These are phyloP conservation scores for Fusarium sarcochroum DNA, from an alignment of 2,329 filamentous ascomycete species.

Conservation along the genomic window DNA sequence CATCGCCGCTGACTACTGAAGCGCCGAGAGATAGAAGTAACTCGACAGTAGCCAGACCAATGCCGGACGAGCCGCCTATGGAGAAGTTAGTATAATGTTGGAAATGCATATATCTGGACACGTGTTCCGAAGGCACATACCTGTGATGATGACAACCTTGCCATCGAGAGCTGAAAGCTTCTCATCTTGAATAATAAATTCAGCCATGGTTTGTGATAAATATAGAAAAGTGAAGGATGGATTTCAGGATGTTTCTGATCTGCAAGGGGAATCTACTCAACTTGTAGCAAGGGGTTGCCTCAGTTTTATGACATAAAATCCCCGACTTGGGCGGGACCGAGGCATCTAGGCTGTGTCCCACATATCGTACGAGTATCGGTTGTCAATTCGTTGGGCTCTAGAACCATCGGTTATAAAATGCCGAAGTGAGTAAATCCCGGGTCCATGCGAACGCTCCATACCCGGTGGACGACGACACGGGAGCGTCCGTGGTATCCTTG, in stretches of 20 bases:
- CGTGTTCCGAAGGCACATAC: slow-evolving; percentile 5
- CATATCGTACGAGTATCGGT: neutral
- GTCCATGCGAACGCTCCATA: no score
- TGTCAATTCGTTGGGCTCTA: no score
- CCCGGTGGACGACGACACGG: no score
- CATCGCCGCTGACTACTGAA: slow-evolving; percentile 67
- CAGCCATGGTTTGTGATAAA: slow-evolving; percentile 54
- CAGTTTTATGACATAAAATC: neutral
- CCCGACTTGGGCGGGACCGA: neutral
- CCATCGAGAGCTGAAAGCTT: slow-evolving; percentile 60
- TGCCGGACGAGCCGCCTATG: slow-evolving; percentile 70
- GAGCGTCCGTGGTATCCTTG: no score
- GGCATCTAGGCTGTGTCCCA: neutral
- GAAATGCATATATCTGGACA: neutral
- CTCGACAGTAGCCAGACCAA: slow-evolving; percentile 69
- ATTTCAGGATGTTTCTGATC: no score
- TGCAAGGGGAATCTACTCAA: no score
- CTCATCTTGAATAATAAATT: slow-evolving; percentile 61
- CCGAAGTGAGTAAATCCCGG: no score
- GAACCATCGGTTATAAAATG: no score
- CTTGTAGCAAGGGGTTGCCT: neutral
- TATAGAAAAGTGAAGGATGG: neutral
- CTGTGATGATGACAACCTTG: slow-evolving; percentile 68
- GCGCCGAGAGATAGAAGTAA: slow-evolving; percentile 67
- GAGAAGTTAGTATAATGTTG: neutral